These are phyloP conservation scores for Senna tora DNA, from an alignment of 306 rosid genomes.

Conservation along the genomic window DNA sequence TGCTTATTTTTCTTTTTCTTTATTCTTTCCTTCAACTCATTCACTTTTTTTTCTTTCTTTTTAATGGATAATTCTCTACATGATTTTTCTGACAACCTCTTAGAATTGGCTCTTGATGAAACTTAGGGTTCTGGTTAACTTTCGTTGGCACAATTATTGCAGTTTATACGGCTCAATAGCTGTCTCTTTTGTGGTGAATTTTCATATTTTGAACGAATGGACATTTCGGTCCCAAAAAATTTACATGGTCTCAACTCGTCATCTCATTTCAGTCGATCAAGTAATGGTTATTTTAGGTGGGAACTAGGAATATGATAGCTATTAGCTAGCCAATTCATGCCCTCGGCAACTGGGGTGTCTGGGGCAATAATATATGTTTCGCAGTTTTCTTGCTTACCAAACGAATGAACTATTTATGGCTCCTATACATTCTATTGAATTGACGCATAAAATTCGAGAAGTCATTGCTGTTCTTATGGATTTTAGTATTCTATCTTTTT, in stretches of 20 bases:
- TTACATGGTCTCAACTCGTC: too few species aligned
- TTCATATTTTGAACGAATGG: neutral
- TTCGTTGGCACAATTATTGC: neutral
- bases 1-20: neutral
- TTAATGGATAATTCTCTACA: neutral
- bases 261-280: too few species aligned
- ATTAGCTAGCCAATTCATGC: too few species aligned
- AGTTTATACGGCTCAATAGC: neutral
- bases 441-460: neutral
- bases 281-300: too few species aligned
- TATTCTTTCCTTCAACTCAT: neutral
- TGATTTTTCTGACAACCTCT: neutral
- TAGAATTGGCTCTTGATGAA: neutral
- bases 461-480: neutral
- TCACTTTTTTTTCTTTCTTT: neutral
- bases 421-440: neutral
- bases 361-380: neutral
- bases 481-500: neutral
- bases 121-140: conserved; percentile 23
- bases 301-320: too few species aligned
- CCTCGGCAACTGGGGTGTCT: too few species aligned
- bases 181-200: neutral
- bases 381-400: neutral
- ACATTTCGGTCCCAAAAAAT: too few species aligned
- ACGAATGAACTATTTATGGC: neutral